These are phyloP conservation scores for Rhodotorula toruloides DNA, from an alignment of 768 basidiomycete species.

Conservation along the genomic window DNA sequence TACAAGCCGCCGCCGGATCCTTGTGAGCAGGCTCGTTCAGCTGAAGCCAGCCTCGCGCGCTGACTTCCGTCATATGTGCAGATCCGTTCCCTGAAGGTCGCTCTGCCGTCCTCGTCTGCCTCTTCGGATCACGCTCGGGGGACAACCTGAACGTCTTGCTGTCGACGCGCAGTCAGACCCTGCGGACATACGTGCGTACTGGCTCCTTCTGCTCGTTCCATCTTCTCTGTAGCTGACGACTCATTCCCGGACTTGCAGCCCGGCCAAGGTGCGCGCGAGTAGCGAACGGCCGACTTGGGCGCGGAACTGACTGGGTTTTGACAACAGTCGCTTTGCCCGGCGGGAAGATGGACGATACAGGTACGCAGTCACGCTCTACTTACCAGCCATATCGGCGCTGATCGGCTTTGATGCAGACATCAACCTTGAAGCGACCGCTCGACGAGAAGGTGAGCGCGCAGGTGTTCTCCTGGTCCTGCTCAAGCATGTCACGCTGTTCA, in stretches of 20 bases:
- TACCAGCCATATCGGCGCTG: neutral
- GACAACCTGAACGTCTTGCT: constrained; percentile 33
- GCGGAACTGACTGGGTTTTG: too few relatives aligned
- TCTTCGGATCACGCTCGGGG: constrained; percentile 27
- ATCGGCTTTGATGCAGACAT: constrained; percentile 6
- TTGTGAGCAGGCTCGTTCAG: neutral
- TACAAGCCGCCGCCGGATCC: constrained; percentile 27
- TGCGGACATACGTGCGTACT: constrained; percentile 28
- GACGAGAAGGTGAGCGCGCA: constrained; percentile 28
- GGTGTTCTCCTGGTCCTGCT: too few relatives aligned
- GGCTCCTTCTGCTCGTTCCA: neutral
- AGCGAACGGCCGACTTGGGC: too few relatives aligned
- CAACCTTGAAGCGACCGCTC: constrained; percentile 35
- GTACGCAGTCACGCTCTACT: neutral
- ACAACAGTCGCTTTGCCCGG: constrained; percentile 33
- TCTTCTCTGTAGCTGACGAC: too few relatives aligned
- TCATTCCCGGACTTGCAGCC: constrained; percentile 2
- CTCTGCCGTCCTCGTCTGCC: constrained; percentile 29
- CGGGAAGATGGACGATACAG: constrained; percentile 35
- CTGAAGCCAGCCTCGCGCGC: neutral
- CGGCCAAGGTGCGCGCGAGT: constrained; percentile 22
- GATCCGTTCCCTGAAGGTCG: constrained; percentile 21
- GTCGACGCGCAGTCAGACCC: constrained; percentile 13
- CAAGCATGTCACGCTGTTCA: too few relatives aligned
- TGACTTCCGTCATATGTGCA: neutral